These are phyloP conservation scores for Oryza coarctata DNA, from an alignment of 176 grass and related monocot species.

Conservation along the genomic window DNA sequence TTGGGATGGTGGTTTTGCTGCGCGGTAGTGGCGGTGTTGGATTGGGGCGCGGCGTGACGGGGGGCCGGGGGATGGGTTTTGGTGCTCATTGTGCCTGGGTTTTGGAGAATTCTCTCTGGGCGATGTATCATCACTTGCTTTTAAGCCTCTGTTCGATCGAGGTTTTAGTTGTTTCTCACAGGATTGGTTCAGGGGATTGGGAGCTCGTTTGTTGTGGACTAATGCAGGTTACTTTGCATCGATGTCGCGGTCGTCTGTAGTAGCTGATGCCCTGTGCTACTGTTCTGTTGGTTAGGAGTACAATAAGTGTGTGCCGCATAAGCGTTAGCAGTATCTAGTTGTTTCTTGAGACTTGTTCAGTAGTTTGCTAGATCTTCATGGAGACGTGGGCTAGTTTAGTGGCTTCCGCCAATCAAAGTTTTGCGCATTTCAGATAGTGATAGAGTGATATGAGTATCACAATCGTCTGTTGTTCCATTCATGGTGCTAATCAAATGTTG, in stretches of 20 bases:
- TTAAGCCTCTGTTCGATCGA: background rate
- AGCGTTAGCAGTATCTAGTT: background rate
- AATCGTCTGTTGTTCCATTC: background rate
- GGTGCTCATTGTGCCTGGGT: background rate
- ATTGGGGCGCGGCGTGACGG: background rate
- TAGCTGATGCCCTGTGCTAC: slow-evolving; percentile 8
- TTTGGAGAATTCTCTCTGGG: slow-evolving; percentile 20
- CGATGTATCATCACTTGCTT: background rate
- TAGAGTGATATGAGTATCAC: background rate
- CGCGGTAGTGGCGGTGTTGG: background rate
- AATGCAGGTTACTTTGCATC: slow-evolving; percentile 18
- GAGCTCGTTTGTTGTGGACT: background rate
- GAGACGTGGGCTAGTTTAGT: background rate
- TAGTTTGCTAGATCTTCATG: background rate
- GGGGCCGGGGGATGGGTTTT: background rate
- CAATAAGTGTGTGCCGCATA: background rate
- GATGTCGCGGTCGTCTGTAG: background rate
- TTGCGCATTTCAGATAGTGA: background rate
- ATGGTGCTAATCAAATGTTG: background rate
- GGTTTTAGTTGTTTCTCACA: background rate
- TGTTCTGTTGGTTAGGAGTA: slow-evolving; percentile 26
- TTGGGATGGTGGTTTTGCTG: background rate
- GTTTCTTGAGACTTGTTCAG: background rate
- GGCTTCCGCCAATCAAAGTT: background rate
- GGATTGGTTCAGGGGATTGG: background rate